Evolutionary conservation across 2,329 filamentous ascomycete species (phyloP).

Genomic region (Pyrenophora tritici-repentis): DNA sequence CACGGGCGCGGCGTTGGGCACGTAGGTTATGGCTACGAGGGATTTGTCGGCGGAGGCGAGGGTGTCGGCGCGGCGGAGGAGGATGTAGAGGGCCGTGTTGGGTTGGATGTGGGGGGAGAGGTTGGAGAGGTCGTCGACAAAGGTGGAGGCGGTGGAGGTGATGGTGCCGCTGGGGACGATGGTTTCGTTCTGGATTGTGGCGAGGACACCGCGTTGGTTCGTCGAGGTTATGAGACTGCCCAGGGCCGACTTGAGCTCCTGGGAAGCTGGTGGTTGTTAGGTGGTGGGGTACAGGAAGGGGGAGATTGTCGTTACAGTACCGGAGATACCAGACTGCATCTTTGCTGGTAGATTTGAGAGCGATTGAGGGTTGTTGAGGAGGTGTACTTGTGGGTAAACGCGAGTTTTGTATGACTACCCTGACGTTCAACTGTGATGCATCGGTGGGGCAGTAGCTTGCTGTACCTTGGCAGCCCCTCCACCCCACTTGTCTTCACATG

Average conservation of each 20-base stretch:
- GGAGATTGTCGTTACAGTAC: slow-evolving; percentile 48
- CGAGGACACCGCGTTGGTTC: slow-evolving; percentile 70
- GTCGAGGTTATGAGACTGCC: slow-evolving; percentile 67
- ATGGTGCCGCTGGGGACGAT: slow-evolving; percentile 67
- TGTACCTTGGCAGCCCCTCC: slow-evolving; percentile 10
- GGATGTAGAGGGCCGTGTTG: slow-evolving; percentile 72
- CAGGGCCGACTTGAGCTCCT: slow-evolving; percentile 77
- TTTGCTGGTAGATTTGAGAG: slow-evolving; percentile 24
- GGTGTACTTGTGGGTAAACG: background rate
- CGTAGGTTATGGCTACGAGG: slow-evolving; percentile 74
- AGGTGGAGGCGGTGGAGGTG: slow-evolving; percentile 57
- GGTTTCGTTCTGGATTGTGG: slow-evolving; percentile 69
- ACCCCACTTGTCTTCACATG: background rate
- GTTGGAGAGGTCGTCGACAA: slow-evolving; percentile 66
- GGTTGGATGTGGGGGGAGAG: slow-evolving; percentile 68
- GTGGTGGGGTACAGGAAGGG: slow-evolving; percentile 2
- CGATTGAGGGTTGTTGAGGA: background rate
- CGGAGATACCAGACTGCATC: slow-evolving; percentile 82
- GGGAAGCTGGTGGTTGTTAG: slow-evolving; percentile 61
- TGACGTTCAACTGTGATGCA: slow-evolving; percentile 12
- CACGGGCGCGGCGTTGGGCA: slow-evolving; percentile 77
- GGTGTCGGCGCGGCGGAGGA: slow-evolving; percentile 69
- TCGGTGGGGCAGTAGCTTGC: slow-evolving; percentile 27
- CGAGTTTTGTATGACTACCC: slow-evolving; percentile 8
- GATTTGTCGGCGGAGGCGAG: slow-evolving; percentile 46